Conservation (phyloP, 306 rosid genomes). For the Fragaria ananassa region DNA sequence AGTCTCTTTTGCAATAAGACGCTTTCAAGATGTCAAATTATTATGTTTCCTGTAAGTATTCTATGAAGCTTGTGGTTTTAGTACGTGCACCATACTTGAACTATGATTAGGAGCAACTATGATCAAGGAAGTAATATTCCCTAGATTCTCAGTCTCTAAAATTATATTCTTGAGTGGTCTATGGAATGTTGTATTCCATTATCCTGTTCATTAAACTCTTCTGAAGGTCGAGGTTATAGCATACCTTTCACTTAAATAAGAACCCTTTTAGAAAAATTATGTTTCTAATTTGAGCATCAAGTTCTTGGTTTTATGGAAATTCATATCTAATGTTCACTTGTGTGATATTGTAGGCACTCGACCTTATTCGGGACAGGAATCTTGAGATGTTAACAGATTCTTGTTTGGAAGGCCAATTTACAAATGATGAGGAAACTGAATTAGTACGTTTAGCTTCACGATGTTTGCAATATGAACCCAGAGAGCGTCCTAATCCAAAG, state of each 20-base stretch:
- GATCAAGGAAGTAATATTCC: background rate
- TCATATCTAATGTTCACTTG: conserved; percentile 26
- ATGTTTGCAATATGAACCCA: conserved; percentile 84
- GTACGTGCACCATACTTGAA: background rate
- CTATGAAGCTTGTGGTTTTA: background rate
- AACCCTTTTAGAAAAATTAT: background rate
- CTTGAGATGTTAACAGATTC: conserved; percentile 86
- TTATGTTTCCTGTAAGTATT: background rate
- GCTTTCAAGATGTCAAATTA: background rate
- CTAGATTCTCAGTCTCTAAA: background rate
- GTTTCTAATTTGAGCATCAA: background rate
- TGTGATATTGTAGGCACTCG: conserved; percentile 69
- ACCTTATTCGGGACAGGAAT: conserved; percentile 86
- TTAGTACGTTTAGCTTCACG: conserved; percentile 91
- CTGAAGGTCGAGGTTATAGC: background rate
- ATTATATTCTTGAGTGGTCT: background rate
- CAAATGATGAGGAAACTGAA: conserved; percentile 86
- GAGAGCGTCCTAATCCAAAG: conserved; percentile 93
- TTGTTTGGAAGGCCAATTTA: conserved; percentile 89
- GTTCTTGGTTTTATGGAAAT: conserved; percentile 23
- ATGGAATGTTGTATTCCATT: background rate
- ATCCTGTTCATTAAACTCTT: background rate
- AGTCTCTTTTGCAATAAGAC: conserved; percentile 34
- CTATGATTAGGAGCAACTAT: background rate
- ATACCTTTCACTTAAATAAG: background rate